Evolutionary conservation across 306 rosid species (phyloP), one percentile per base, ranked within the genome.

Genomic region (Cucumis hystrix): DNA sequence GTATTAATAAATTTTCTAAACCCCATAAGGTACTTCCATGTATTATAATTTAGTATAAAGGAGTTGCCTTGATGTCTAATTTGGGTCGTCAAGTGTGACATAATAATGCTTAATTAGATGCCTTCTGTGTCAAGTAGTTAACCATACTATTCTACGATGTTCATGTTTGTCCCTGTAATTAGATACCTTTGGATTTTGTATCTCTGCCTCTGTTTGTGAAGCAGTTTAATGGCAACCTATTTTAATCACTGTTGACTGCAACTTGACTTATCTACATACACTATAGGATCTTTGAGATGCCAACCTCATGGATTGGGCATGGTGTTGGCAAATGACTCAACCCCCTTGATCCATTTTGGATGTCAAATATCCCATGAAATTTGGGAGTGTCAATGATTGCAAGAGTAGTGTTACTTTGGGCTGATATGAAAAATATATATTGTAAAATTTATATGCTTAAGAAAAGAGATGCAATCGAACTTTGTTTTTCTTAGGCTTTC

Each of bases 391-490:
- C 41, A 61, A 61, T 14, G 16, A 13, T 30, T 61, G 40, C 2
- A 61, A 64, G 25, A 23, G 25, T 35, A n/a, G 52, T 66, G 23
- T 40, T 40, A 66, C 33, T 66, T 35, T 64, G 52, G 16, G 8
- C 16, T 40, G 52, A 17, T 18, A 66, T 15, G 6, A 66, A 43
- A 43, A 43, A 43, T 9, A 8, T 39, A n/a, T 18, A 13, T 39
- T n/a, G 52, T 39, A 39, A 8, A 23, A 67, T 20, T 41, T 17
- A 28, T 18, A 3, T 10, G 74, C 55, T 40, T 67, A 10, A 41
- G 52, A 67, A 67, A 67, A 67, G 74, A 67, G 74, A 67, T 16
- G 28, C 65, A 51, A 77, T 10, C 67, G 49, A 69, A 47, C 55
- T 70, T 70, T 47, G 21, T 47, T 41, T 33, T 71, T 71, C 76